Conservation (phyloP, 176 grass and related monocot genomes). For the Oryza glumipatula region DNA sequence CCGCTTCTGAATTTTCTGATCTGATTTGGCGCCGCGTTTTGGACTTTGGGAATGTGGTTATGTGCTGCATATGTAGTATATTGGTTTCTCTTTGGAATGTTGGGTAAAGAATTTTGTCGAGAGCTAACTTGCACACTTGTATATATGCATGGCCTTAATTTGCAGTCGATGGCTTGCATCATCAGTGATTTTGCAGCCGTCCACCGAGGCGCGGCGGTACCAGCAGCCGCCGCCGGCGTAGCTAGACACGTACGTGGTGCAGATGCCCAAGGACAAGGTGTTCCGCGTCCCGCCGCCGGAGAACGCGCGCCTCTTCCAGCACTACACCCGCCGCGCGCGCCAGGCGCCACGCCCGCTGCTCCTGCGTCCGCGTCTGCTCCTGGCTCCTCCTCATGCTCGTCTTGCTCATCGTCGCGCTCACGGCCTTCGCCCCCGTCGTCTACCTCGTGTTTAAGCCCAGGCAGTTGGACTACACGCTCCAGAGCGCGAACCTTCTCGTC, state of each 20-base stretch:
- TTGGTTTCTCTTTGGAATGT: not conserved
- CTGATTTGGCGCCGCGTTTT: not conserved
- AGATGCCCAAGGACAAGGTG: constrained; percentile 73
- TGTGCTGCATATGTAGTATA: too few species aligned
- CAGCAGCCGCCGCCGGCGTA: not conserved
- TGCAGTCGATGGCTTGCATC: not conserved
- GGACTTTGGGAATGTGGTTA: not conserved
- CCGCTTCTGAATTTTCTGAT: not conserved
- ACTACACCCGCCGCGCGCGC: constrained; percentile 30
- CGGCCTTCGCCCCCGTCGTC: not conserved
- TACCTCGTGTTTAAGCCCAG: constrained; percentile 44
- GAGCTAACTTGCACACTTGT: not conserved
- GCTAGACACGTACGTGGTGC: constrained; percentile 49
- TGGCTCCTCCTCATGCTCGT: constrained; percentile 21
- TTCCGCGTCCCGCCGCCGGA: constrained; percentile 70
- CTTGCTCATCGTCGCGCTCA: not conserved
- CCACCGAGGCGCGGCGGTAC: not conserved
- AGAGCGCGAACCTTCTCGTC: too few species aligned
- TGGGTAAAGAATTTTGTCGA: not conserved
- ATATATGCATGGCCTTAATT: not conserved
- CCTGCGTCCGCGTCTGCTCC: constrained; percentile 50
- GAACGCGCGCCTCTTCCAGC: constrained; percentile 23
- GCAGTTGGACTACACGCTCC: constrained; percentile 43
- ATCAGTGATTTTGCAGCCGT: too few species aligned
- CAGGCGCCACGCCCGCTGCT: constrained; percentile 22